Percentiles rank a stretch among this genome's conserved stretches.
Evolutionary conservation across 176 grass and related monocot genomes (phyloP).

Genomic region (Oryza rufipogon): DNA sequence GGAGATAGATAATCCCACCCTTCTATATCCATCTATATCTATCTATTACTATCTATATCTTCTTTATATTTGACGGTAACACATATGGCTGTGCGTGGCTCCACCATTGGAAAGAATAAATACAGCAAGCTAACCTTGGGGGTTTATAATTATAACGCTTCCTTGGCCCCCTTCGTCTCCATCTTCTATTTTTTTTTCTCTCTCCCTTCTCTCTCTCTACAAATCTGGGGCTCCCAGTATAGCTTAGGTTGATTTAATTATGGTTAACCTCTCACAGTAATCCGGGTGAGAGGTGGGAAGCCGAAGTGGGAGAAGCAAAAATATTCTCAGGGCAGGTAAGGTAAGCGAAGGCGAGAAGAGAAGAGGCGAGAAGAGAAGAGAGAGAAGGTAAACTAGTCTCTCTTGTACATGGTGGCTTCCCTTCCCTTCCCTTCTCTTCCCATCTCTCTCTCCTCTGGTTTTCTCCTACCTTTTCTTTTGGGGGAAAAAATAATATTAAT

Average conservation of each 20-base stretch:
- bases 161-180: not conserved
- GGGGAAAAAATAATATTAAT: not conserved
- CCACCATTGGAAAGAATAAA: not conserved
- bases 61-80: constrained; percentile 55
- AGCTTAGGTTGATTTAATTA: constrained; percentile 1
- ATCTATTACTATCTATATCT: constrained; percentile 47
- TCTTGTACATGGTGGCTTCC: constrained; percentile 21
- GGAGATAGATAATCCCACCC: not conserved
- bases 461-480: not conserved
- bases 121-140: constrained; percentile 31
- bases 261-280: constrained; percentile 52
- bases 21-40: not conserved
- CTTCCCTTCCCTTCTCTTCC: not conserved
- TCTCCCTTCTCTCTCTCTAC: constrained; percentile 3
- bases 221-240: not conserved
- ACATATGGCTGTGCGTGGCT: constrained; percentile 35
- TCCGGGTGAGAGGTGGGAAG: not conserved
- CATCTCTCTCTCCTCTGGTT: not conserved
- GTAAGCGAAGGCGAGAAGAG: not conserved
- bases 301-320: constrained; percentile 46
- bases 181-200: not conserved
- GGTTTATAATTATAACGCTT: constrained; percentile 44
- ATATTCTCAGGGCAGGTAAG: constrained; percentile 39
- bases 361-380: no score
- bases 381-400: constrained; percentile 27